Percentiles rank a stretch among this genome's conserved stretches.
phyloP scores from a whole-genome alignment of 192 early-diverging fungal genomes.

The Fimicolochytrium jonesii region DNA sequence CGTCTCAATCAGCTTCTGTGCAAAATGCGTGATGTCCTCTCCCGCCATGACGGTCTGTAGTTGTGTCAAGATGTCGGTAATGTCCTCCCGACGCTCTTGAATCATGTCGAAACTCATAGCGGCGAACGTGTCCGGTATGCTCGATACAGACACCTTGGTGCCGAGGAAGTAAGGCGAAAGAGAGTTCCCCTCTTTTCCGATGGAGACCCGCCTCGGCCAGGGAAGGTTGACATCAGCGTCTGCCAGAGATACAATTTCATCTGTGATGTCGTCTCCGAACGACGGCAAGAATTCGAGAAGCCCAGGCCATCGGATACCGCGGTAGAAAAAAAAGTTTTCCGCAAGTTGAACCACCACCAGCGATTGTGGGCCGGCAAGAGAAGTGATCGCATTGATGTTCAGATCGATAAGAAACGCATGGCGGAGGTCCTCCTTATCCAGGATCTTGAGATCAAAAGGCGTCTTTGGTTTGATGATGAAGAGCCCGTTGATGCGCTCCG shows the following conservation, averaged over 20 bases:
- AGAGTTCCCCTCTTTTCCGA: not conserved
- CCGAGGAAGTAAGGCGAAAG: not conserved
- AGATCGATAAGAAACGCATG: not conserved
- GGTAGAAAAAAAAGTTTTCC: slow-evolving; percentile 19
- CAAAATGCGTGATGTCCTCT: not conserved
- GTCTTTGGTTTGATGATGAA: slow-evolving; percentile 6
- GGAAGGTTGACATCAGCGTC: not conserved
- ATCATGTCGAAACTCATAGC: not conserved
- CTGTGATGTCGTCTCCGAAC: slow-evolving; percentile 4
- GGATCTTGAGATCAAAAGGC: not conserved
- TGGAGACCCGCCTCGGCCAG: not conserved
- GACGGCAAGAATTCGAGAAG: not conserved
- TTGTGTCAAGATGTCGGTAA: not conserved
- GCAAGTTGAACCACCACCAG: slow-evolving; percentile 8
- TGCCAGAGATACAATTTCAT: not conserved
- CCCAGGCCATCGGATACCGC: slow-evolving; percentile 15
- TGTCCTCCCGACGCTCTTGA: not conserved
- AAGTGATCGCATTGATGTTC: slow-evolving; percentile 18
- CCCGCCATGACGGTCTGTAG: not conserved
- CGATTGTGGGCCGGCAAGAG: slow-evolving; percentile 17
- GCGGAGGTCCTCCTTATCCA: not conserved
- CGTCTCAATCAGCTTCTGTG: not conserved
- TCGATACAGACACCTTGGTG: not conserved
- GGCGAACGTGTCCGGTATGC: not conserved
- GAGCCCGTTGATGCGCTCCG: slow-evolving; percentile 5